Evolutionary conservation across 768 basidiomycete species (phyloP), one percentile per base, ranked within the genome.

Genomic region (Phaeotremella skinneri): DNA sequence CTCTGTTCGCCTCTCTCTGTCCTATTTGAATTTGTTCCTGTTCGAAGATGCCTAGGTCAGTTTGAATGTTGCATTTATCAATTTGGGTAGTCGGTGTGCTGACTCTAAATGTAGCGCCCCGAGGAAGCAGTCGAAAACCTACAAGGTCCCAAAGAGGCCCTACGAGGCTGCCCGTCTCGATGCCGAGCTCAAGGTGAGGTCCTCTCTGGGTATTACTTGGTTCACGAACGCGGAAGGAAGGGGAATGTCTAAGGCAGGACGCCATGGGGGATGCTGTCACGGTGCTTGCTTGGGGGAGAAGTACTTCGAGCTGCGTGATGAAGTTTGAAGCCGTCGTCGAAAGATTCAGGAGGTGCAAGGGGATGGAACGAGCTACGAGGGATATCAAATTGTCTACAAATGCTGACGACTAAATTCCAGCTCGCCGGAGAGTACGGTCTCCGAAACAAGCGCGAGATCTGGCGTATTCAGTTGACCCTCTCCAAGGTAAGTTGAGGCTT

Each of bases 381-480:
- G 50, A 37, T 17, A 1, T 58, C 34, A 2, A 11, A 26, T 13
- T 27, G n/a, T n/a, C 23, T 50, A 51, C 29, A 26, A 14, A 2
- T 57, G 50, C 52, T 66, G 45, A 55, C 31, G 9, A 23, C 11
- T 23, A 23, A 14, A n/a, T 21, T 43, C 39, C 72, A 96, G 94
- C 93, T 98, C 80, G 94, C 93, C 54, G 94, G 96, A 81, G 96
- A 99, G 82, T 98, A 93, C 83, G 96, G 96, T 79, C 90, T 98
- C 78, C 90, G 93, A 80, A 98, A 97, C 89, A 99, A 99, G 85
- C 89, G 94, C 79, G 96, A 99, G 82, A 96, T 98, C 83, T 99
- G 94, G 96, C 90, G 96, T 76, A 98, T 99, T 80, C 86, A 91
- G 79, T 87, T 99, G 76, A 87, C 86, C 79, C 87, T 99, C 55